Base-by-base conservation (phyloP, 768 basidiomycete genomes). In the Mycena venus region DNA sequence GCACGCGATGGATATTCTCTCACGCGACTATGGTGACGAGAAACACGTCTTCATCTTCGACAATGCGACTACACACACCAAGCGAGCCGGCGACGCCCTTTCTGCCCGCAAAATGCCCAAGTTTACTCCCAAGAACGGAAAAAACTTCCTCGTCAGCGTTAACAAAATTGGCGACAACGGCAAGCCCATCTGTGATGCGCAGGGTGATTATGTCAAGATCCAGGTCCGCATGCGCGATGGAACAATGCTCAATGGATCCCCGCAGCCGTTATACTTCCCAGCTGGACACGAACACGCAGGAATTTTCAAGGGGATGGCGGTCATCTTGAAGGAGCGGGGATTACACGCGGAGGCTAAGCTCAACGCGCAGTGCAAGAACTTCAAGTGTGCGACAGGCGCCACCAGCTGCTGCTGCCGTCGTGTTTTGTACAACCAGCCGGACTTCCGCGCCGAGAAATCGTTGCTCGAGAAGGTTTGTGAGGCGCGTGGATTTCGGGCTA, bases 61-160 rank as follows among this genome's bases (percentile, higher is more conserved):
- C 69, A 86, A 86, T n/a, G n/a, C n/a, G n/a, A n/a, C n/a, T n/a
- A n/a, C n/a, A n/a, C n/a, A n/a, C n/a, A n/a, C n/a, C n/a, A 87
- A 85, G 66, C 79, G 77, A 0, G 55, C 83, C 0, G 79, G 79
- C 17, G 73, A 80, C 69, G 75, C 82, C 7, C 74, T 84, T 1
- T 85, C 84, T 12, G 83, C 86, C 1, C 73, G 70, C 7, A 65
- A 81, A 17, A 86, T 86, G 84, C 81, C 84, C 1, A 85, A 85
- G 64, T 58, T 72, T 32, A 67, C 68, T 2, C 73, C 78, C 42
- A 79, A 78, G 23, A 14, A 9, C n/a, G n/a, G n/a, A 0, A 68
- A 53, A 11, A 81, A 79, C 58, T 82, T 76, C 75, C 65, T 70
- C 11, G 72, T 82, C 15, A n/a, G n/a, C n/a, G n/a, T 81, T 2